phyloP scores from a whole-genome alignment of 2,329 filamentous ascomycete genomes.

The Cordyceps cicadae region DNA sequence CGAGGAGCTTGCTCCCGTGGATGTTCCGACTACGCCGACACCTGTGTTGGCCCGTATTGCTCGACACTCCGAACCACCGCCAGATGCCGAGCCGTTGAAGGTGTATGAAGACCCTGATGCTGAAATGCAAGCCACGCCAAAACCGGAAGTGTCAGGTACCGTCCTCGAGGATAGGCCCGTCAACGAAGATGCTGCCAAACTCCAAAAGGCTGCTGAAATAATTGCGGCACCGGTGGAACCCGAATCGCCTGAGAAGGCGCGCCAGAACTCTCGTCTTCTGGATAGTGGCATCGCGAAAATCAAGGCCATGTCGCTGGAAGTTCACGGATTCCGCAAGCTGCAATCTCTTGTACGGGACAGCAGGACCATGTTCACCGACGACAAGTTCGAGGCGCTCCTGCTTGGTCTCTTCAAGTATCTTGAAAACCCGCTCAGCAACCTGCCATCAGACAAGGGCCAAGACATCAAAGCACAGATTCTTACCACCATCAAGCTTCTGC shows the following conservation, averaged over 20 bases:
- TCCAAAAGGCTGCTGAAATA: constrained; percentile 21
- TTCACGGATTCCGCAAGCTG: constrained; percentile 71
- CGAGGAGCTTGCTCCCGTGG: constrained; percentile 6
- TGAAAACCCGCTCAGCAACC: constrained; percentile 47
- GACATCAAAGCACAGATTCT: constrained; percentile 69
- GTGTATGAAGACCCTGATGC: constrained; percentile 58
- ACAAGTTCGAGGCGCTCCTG: constrained; percentile 61
- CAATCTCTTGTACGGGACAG: constrained; percentile 65
- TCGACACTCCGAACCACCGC: constrained; percentile 7
- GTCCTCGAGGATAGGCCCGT: constrained; percentile 53
- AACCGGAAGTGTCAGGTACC: constrained; percentile 36
- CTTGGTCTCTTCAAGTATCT: constrained; percentile 64
- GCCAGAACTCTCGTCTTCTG: constrained; percentile 54
- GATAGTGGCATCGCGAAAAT: constrained; percentile 69
- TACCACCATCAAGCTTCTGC: constrained; percentile 63
- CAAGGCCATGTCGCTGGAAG: constrained; percentile 63
- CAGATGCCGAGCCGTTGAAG: constrained; percentile 27
- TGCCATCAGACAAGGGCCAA: constrained; percentile 56
- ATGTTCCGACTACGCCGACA: constrained; percentile 9
- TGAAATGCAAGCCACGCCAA: constrained; percentile 37
- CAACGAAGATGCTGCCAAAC: constrained; percentile 43
- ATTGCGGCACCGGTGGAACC: constrained; percentile 16
- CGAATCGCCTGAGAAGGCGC: constrained; percentile 43
- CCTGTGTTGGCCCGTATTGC: constrained; percentile 9
- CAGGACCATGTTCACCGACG: constrained; percentile 54